Evolutionary conservation across 805 yeast species (phyloP).

Genomic region (Ogataea neopini): DNA sequence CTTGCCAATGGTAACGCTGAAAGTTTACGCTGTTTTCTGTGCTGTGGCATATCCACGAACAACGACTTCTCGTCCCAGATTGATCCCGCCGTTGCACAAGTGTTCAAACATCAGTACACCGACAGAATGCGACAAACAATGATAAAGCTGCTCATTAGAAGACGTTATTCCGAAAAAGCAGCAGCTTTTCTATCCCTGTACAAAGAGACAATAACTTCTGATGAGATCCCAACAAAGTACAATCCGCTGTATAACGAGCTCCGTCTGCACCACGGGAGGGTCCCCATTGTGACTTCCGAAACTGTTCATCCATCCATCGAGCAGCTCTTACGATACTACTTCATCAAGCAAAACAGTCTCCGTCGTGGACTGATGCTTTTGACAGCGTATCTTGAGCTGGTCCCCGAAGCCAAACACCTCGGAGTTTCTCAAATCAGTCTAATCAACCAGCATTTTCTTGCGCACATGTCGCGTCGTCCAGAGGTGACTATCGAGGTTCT

Average conservation of each 20-base stretch:
- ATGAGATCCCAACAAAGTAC: slow-evolving; percentile 3
- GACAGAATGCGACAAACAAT: slow-evolving; percentile 21
- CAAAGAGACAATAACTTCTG: slow-evolving; percentile 5
- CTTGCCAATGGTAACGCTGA: slow-evolving; percentile 16
- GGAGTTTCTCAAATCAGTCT: not conserved
- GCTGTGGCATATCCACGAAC: slow-evolving; percentile 7
- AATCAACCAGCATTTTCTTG: slow-evolving; percentile 16
- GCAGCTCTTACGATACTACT: slow-evolving; percentile 14
- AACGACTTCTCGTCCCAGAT: not conserved
- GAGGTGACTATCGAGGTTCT: slow-evolving; percentile 14
- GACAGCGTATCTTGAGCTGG: slow-evolving; percentile 13
- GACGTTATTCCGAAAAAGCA: slow-evolving; percentile 17
- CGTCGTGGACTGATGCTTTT: slow-evolving; percentile 19
- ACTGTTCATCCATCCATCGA: slow-evolving; percentile 14
- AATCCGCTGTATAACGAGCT: slow-evolving; percentile 13
- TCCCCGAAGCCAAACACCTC: not conserved
- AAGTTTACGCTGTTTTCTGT: slow-evolving; percentile 12
- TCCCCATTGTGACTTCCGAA: slow-evolving; percentile 8
- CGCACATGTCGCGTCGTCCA: slow-evolving; percentile 7
- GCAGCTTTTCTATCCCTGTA: slow-evolving; percentile 15
- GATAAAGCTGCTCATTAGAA: slow-evolving; percentile 20
- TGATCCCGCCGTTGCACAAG: slow-evolving; percentile 5
- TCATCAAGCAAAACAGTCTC: slow-evolving; percentile 12
- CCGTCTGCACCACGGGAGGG: slow-evolving; percentile 11
- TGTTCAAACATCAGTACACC: slow-evolving; percentile 17